Evolutionary conservation across 2,329 filamentous ascomycete species (phyloP).

Genomic region (Magnaporthales sp.): DNA sequence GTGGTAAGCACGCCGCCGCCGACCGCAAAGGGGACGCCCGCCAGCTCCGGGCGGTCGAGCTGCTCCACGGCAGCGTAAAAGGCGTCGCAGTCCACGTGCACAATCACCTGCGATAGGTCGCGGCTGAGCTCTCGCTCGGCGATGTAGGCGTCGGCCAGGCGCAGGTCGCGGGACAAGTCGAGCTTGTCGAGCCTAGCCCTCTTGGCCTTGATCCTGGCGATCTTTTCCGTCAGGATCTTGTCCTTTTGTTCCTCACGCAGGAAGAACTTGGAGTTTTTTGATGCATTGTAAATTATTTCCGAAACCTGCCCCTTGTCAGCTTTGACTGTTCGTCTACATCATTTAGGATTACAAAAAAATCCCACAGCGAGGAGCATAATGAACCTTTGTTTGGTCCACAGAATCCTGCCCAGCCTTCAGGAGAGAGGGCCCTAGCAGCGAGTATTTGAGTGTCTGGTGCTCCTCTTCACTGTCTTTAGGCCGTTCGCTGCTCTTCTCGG

Average conservation of each 20-base stretch:
- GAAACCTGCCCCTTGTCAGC: slow-evolving; percentile 52
- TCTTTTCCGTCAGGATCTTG: slow-evolving; percentile 75
- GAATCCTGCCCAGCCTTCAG: slow-evolving; percentile 89
- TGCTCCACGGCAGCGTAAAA: slow-evolving; percentile 95
- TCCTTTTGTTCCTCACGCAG: slow-evolving; percentile 81
- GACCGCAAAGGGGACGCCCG: slow-evolving; percentile 82
- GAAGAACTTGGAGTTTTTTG: slow-evolving; percentile 95
- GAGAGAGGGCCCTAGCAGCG: slow-evolving; percentile 79
- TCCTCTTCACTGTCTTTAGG: slow-evolving; percentile 6
- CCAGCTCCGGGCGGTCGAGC: slow-evolving; percentile 74
- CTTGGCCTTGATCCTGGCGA: slow-evolving; percentile 66
- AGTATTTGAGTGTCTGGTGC: slow-evolving; percentile 71
- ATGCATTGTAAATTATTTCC: slow-evolving; percentile 94
- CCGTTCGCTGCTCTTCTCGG: neutral
- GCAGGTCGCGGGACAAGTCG: slow-evolving; percentile 64
- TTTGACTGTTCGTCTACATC: neutral
- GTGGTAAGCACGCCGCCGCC: slow-evolving; percentile 59
- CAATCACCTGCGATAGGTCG: slow-evolving; percentile 75
- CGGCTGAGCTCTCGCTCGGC: slow-evolving; percentile 68
- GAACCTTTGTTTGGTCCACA: slow-evolving; percentile 82
- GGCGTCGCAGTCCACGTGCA: slow-evolving; percentile 94
- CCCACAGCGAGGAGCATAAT: neutral
- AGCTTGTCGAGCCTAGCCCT: slow-evolving; percentile 68
- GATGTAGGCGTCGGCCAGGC: slow-evolving; percentile 73
- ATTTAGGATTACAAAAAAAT: neutral